Evolutionary conservation across 2,329 filamentous ascomycete species (phyloP).

Genomic region (Ophiosphaerella herpotricha): DNA sequence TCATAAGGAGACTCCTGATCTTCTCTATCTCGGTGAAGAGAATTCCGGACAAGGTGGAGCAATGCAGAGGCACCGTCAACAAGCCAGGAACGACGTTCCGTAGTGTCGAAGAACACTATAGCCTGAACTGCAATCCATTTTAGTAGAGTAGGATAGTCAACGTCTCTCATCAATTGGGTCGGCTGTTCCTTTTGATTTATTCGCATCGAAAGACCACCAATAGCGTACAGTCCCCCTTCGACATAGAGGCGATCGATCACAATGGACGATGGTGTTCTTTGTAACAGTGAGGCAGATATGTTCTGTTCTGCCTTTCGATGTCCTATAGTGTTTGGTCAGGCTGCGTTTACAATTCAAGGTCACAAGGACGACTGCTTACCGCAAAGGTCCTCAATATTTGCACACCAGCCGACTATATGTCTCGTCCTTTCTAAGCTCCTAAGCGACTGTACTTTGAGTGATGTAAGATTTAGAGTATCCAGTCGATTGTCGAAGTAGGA

Average conservation of each 20-base stretch:
- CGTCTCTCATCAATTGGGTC: background rate
- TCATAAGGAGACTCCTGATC: conserved; percentile 1
- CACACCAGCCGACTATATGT: conserved; percentile 4
- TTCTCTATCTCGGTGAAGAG: background rate
- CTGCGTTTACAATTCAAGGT: no score
- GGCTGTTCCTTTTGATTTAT: conserved; percentile 3
- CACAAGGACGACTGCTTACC: background rate
- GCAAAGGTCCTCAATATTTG: background rate
- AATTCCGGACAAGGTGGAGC: conserved; percentile 36
- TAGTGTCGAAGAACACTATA: conserved; percentile 26
- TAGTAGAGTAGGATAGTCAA: conserved; percentile 3
- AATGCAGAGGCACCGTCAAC: conserved; percentile 45
- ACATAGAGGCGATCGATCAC: conserved; percentile 5
- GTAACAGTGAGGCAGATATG: background rate
- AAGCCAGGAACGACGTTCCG: conserved; percentile 40
- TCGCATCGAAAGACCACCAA: background rate
- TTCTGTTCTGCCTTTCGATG: background rate
- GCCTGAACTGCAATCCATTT: conserved; percentile 1
- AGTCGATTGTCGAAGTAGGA: conserved; percentile 1
- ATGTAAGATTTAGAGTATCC: background rate
- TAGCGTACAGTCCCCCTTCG: background rate
- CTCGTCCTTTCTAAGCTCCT: background rate
- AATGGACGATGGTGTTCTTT: background rate
- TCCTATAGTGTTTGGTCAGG: background rate
- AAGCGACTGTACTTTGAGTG: background rate